Conservation (phyloP, 257 asterid species). For the Solanum appendiculatum region DNA sequence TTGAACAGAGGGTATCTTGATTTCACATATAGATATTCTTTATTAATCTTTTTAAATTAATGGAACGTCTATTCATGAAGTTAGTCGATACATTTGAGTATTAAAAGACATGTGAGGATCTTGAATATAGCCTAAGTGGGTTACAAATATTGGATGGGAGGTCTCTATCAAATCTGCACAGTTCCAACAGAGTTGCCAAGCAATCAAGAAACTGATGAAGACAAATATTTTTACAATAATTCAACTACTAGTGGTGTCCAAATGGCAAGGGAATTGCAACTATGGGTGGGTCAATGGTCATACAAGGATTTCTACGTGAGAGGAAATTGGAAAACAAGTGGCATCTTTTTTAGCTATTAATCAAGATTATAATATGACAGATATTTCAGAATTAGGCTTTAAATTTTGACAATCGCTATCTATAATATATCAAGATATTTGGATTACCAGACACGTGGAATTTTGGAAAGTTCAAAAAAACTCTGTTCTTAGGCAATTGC, state of each 20-base stretch:
- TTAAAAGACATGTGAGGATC: background rate
- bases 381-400: background rate
- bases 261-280: background rate
- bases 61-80: background rate
- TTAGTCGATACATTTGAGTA: background rate
- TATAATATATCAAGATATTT: background rate
- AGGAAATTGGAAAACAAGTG: background rate
- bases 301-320: background rate
- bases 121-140: background rate
- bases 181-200: background rate
- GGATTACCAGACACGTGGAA: background rate
- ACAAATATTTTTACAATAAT: background rate
- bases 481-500: background rate
- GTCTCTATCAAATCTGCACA: background rate
- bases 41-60: background rate
- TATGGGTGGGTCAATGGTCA: background rate
- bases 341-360: background rate
- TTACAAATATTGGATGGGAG: background rate
- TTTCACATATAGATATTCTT: background rate
- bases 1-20: background rate
- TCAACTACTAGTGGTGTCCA: background rate
- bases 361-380: background rate
- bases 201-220: background rate
- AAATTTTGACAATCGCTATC: background rate
- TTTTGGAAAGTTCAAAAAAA: background rate